Conservation (phyloP, 768 basidiomycete species). For the Udeniomyces megalosporus region DNA sequence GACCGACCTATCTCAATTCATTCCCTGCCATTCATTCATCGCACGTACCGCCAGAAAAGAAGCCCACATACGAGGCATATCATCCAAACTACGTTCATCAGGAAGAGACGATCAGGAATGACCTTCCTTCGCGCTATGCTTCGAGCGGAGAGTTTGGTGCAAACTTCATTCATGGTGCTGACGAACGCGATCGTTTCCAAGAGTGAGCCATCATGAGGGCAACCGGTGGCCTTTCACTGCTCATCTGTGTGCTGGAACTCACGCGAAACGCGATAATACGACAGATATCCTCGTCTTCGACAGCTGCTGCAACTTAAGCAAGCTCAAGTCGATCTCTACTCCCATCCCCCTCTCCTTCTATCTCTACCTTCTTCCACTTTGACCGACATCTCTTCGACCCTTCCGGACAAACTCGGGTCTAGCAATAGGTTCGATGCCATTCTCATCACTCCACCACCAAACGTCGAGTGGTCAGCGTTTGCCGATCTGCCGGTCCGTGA, state of each 20-base stretch:
- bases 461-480: conserved; percentile 61
- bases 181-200: conserved; percentile 73
- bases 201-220: conserved; percentile 48
- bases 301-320: conserved; percentile 70
- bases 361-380: conserved; percentile 33
- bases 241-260: no score
- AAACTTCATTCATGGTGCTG: conserved; percentile 79
- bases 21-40: background rate
- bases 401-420: conserved; percentile 34
- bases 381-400: conserved; percentile 30
- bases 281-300: conserved; percentile 89
- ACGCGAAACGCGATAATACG: no score
- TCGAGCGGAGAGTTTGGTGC: conserved; percentile 86
- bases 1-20: no score
- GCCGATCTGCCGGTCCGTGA: conserved; percentile 63
- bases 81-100: conserved; percentile 30
- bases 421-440: conserved; percentile 7
- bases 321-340: conserved; percentile 48
- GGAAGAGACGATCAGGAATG: conserved; percentile 92
- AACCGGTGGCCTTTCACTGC: background rate
- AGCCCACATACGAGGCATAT: background rate
- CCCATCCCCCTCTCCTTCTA: conserved; percentile 44
- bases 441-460: conserved; percentile 11
- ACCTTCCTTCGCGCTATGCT: conserved; percentile 81
- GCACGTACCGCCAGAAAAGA: background rate